Evolutionary conservation across 1,284 basidiomycete genomes (phyloP), one percentile per base, ranked within the genome.

Genomic region (Puccinia triticina): DNA sequence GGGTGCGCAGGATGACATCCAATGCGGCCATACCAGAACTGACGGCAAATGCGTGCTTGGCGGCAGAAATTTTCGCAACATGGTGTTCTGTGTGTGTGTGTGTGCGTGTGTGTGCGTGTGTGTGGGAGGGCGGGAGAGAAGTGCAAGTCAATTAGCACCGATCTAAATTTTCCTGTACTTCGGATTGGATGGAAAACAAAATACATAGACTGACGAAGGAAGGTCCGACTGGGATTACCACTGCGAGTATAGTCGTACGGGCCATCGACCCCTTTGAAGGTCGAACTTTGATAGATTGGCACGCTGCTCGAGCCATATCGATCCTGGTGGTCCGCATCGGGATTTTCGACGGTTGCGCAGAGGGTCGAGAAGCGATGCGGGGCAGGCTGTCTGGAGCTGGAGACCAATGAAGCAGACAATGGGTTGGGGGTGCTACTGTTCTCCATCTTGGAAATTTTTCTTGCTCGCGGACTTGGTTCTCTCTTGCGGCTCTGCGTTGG

Each of bases 21-120:
- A 99, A 90, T 23, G 95, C 95, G 23, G 96, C 96, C 97, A 99
- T 99, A 83, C 97, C 97, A 12, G 95, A 96, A 11, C 94, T 93
- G 10, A 99, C 94, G 34, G 93, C 91, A 86, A 96, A 95, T 1
- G 94, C 93, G 90, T 95, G 92, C 11, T 89, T 89, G 8, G 95
- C 94, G 59, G 93, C 93, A 53, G 95, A 96, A 85, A 98, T 94
- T 88, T 96, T 95, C 72, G 95, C 95, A 79, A 98, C 90, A 87
- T 98, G 96, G 85, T 96, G 93, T 88, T 98, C 95, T 94, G 86
- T 64, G 32, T 72, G 43, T 0, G 7, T 72, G 23, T 21, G 11
- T n/a, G n/a, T n/a, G n/a, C n/a, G n/a, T n/a, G n/a, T n/a, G n/a
- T n/a, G n/a, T n/a, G n/a, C n/a, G n/a, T n/a, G n/a, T n/a, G n/a